These are phyloP conservation scores for Halophytophthora batemanensis DNA, from an alignment of 352 stramenopile genomes.

Conservation along the genomic window DNA sequence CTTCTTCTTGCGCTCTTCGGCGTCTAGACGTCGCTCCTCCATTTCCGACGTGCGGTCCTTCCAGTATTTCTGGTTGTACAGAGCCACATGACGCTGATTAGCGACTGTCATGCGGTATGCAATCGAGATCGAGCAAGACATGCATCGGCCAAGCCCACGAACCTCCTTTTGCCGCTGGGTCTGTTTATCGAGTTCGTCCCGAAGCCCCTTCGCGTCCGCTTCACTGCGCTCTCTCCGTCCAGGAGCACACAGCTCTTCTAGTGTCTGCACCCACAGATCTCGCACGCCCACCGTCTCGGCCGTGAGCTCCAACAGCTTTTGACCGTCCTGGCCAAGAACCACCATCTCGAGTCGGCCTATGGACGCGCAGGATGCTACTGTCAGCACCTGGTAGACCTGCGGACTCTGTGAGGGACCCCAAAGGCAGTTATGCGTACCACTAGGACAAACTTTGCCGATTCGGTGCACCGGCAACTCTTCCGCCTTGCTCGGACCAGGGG, in stretches of 20 bases:
- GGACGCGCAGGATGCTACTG: conserved; percentile 1
- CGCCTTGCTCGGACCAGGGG: conserved; percentile 29
- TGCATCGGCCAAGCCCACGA: neutral
- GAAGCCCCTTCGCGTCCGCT: conserved; percentile 35
- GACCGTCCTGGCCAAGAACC: conserved; percentile 44
- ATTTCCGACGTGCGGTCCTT: conserved; percentile 59
- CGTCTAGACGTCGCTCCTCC: conserved; percentile 53
- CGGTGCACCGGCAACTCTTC: conserved; percentile 53
- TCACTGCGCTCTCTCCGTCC: conserved; percentile 22
- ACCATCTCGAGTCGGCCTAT: conserved; percentile 42
- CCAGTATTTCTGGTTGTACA: conserved; percentile 55
- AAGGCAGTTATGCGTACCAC: conserved; percentile 28
- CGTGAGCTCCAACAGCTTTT: conserved; percentile 65
- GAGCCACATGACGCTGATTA: neutral
- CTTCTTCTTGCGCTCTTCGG: conserved; percentile 75
- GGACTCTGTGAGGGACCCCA: too few relatives aligned
- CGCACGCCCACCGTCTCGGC: conserved; percentile 34
- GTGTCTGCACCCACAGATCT: conserved; percentile 66
- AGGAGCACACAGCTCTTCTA: conserved; percentile 52
- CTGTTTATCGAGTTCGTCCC: conserved; percentile 53
- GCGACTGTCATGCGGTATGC: neutral
- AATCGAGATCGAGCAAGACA: neutral
- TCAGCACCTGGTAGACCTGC: neutral
- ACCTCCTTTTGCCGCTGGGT: conserved; percentile 65
- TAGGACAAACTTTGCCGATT: conserved; percentile 56